Evolutionary conservation across 2,329 filamentous ascomycete genomes (phyloP).

Genomic region (Aschersonia sp.): DNA sequence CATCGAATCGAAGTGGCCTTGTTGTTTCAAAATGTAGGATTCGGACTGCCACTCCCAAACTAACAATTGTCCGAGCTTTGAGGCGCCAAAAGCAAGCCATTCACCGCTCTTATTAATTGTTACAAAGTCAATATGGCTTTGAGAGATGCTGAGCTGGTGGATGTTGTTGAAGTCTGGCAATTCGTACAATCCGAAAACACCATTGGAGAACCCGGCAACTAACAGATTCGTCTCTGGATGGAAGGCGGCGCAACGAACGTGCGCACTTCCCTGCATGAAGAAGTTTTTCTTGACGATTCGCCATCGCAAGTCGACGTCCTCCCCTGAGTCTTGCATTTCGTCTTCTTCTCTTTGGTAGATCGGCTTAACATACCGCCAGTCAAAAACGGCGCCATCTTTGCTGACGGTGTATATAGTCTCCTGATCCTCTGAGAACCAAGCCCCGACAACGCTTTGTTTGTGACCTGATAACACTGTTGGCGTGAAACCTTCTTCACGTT

Average conservation of each 20-base stretch:
- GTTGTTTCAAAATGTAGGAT: conserved; percentile 96
- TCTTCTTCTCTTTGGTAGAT: conserved; percentile 43
- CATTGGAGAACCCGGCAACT: conserved; percentile 93
- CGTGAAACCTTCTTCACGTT: conserved; percentile 73
- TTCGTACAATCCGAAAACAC: conserved; percentile 87
- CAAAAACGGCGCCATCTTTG: conserved; percentile 91
- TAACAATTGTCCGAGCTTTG: conserved; percentile 85
- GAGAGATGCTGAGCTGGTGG: conserved; percentile 83
- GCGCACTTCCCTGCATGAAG: conserved; percentile 82
- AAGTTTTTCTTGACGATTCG: conserved; percentile 83
- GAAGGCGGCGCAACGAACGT: conserved; percentile 80
- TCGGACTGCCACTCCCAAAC: conserved; percentile 99
- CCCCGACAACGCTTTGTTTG: conserved; percentile 77
- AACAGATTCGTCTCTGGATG: conserved; percentile 79
- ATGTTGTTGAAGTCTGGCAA: conserved; percentile 93
- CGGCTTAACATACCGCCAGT: conserved; percentile 71
- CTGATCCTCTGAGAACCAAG: conserved; percentile 93
- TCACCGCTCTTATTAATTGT: conserved; percentile 90
- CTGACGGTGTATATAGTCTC: conserved; percentile 94
- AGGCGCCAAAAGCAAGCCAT: conserved; percentile 94
- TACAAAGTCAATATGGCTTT: conserved; percentile 91
- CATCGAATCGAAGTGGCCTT: conserved; percentile 93
- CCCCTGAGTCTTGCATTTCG: conserved; percentile 43
- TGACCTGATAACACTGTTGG: conserved; percentile 87
- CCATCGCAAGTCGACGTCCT: conserved; percentile 63